Percentiles rank a stretch among this genome's conserved stretches.
Conservation (phyloP, 208 protist genomes). For the Naegleria lovaniensis region DNA sequence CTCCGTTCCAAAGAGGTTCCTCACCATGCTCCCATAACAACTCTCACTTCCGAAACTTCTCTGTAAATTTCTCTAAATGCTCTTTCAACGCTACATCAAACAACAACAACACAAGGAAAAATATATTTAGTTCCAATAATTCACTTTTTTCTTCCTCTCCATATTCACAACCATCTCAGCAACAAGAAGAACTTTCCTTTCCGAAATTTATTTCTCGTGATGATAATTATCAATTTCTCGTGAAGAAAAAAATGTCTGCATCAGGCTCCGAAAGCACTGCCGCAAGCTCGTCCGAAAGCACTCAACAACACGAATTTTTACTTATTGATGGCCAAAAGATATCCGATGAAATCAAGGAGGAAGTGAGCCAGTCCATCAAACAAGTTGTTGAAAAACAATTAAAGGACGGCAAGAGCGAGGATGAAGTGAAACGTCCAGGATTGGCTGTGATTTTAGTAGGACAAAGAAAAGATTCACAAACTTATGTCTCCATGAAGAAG, state of each 20-base stretch:
- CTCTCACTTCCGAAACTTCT: too few species aligned
- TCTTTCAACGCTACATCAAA: neutral
- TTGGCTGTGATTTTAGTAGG: conserved; percentile 89
- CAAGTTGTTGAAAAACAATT: neutral
- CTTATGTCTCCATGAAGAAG: conserved; percentile 92
- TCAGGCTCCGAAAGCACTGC: neutral
- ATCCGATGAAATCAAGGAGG: conserved; percentile 55
- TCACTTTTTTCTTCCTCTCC: neutral
- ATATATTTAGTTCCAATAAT: neutral
- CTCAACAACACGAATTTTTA: neutral
- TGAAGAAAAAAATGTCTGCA: neutral
- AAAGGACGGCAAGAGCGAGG: neutral
- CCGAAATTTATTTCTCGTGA: too few species aligned
- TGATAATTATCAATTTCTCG: too few species aligned
- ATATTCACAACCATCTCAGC: too few species aligned
- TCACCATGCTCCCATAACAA: neutral
- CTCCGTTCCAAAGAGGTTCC: neutral
- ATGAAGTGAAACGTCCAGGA: conserved; percentile 50
- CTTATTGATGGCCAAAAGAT: conserved; percentile 78
- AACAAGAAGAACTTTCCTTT: too few species aligned
- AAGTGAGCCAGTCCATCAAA: conserved; percentile 46
- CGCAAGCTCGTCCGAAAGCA: too few species aligned
- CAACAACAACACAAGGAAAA: neutral
- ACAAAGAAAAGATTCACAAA: conserved; percentile 75
- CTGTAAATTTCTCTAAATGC: too few species aligned